These are phyloP conservation scores for Ceratobasidium sp. DNA, from an alignment of 1,284 basidiomycete genomes.

Conservation along the genomic window DNA sequence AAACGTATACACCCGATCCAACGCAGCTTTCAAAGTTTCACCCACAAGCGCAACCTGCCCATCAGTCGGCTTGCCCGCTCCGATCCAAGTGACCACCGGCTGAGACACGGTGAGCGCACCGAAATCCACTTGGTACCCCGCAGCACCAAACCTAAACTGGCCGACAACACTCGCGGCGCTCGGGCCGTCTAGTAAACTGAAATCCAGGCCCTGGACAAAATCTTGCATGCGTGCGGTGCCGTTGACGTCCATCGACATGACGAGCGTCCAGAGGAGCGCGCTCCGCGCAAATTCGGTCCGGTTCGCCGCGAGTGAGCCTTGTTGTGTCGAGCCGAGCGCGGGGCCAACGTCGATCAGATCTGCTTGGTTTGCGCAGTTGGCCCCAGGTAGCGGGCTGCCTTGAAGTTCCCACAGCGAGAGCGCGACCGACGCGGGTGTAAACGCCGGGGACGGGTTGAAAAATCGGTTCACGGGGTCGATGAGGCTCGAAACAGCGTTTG, in stretches of 20 bases:
- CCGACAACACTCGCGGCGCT: slow-evolving; percentile 51
- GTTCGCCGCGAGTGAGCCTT: slow-evolving; percentile 55
- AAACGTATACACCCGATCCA: slow-evolving; percentile 70
- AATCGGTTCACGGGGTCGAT: slow-evolving; percentile 63
- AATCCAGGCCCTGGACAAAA: slow-evolving; percentile 60
- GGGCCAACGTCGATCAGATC: slow-evolving; percentile 67
- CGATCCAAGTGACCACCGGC: slow-evolving; percentile 60
- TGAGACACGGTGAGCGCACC: slow-evolving; percentile 63
- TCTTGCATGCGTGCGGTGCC: slow-evolving; percentile 58
- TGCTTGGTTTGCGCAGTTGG: slow-evolving; percentile 65
- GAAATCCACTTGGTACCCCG: slow-evolving; percentile 69
- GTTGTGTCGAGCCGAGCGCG: slow-evolving; percentile 52
- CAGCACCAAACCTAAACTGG: slow-evolving; percentile 58
- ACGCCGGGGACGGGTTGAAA: slow-evolving; percentile 60
- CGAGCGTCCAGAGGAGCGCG: slow-evolving; percentile 68
- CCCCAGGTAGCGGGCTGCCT: slow-evolving; percentile 56
- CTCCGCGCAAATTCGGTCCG: slow-evolving; percentile 67
- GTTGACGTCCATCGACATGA: slow-evolving; percentile 61
- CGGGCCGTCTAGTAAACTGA: slow-evolving; percentile 63
- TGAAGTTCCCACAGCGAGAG: slow-evolving; percentile 63
- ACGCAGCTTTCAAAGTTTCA: slow-evolving; percentile 54
- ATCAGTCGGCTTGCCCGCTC: slow-evolving; percentile 61
- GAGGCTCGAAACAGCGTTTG: slow-evolving; percentile 63
- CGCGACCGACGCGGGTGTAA: slow-evolving; percentile 60
- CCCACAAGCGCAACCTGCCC: slow-evolving; percentile 62